Base-by-base conservation (phyloP, 1,139 yeast genomes). In the Suzukiozyma palmioleophila region DNA sequence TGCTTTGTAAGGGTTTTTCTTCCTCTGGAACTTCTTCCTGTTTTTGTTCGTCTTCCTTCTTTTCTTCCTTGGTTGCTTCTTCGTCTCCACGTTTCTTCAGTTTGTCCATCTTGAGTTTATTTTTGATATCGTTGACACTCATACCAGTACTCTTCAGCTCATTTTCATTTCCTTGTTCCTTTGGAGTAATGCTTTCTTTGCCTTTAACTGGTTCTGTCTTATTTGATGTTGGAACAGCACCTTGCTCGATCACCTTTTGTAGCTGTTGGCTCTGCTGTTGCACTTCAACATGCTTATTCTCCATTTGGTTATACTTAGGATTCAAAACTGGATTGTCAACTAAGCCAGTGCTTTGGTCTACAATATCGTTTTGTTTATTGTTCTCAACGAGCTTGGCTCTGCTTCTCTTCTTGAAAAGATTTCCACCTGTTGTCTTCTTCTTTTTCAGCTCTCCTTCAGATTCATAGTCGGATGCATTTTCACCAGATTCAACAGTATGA, bases 391-490 rank as follows among this genome's bases (percentile, higher is more conserved):
- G 34, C 31, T 36, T 45, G 8, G 37, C 43, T 29, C 39, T 44
- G 1, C 40, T 15, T 31, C 55, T 60, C 52, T 57, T 64, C 47
- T 60, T 62, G 45, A 64, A 54, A 2, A 37, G 35, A 26, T 47
- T 41, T 1, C 56, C 48, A 21, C 52, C 47, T 30, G 45, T 44
- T 35, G 47, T 52, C 43, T 50, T 52, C 33, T 43, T 43, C 16
- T 60, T 64, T 8, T 49, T 43, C 14, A 28, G 16, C 6, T 28
- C 31, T 8, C 12, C 31, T 41, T 64, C 69, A 4, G 62, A 54
- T 33, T 66, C 69, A 46, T 60, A 55, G 39, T 61, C 67, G 10
- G 57, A 53, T 1, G 60, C 52, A 1, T 54, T 62, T 24, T 54
- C 54, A 27, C 35, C 35, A 9, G 46, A 45, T 10, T 37, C 48